phyloP scores from a whole-genome alignment of 2,329 filamentous ascomycete species.

The Trematosphaeria pertusa region DNA sequence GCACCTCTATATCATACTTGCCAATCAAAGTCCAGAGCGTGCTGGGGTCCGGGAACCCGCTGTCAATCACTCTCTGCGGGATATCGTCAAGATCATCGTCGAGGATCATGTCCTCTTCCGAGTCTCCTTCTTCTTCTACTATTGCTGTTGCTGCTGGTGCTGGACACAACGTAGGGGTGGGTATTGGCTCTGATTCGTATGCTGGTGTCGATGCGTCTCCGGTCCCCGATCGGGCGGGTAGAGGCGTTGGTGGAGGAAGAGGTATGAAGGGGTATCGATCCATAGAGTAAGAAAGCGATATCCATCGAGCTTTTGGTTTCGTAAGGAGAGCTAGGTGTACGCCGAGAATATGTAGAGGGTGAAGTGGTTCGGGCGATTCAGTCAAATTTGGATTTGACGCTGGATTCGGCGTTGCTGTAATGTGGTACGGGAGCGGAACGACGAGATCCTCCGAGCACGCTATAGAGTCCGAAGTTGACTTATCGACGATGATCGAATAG shows the following conservation, averaged over 20 bases:
- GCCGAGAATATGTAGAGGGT: slow-evolving; percentile 49
- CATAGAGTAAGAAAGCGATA: slow-evolving; percentile 49
- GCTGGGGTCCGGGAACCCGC: slow-evolving; percentile 46
- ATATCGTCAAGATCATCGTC: slow-evolving; percentile 31
- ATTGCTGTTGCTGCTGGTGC: not conserved
- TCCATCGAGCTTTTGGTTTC: slow-evolving; percentile 47
- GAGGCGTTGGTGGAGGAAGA: slow-evolving; percentile 3
- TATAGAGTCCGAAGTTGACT: slow-evolving; percentile 48
- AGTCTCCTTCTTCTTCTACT: slow-evolving; percentile 1
- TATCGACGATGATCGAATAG: slow-evolving; percentile 47
- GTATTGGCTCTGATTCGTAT: not conserved
- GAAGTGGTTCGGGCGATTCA: slow-evolving; percentile 27
- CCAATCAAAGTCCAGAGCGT: slow-evolving; percentile 46
- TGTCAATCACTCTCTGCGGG: slow-evolving; percentile 32
- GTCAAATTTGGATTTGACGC: slow-evolving; percentile 6
- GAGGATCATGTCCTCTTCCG: slow-evolving; percentile 4
- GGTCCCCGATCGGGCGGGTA: not conserved
- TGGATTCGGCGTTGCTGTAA: slow-evolving; percentile 17
- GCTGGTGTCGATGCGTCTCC: not conserved
- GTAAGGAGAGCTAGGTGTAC: slow-evolving; percentile 49
- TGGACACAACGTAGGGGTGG: too few species aligned
- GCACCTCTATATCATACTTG: slow-evolving; percentile 41
- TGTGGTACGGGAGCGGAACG: slow-evolving; percentile 39
- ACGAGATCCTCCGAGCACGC: slow-evolving; percentile 44
- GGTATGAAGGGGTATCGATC: slow-evolving; percentile 48